Percentiles rank a stretch among this genome's conserved stretches.
Evolutionary conservation across 2,329 filamentous ascomycete species (phyloP).

Genomic region (Grosmannia huntii): DNA sequence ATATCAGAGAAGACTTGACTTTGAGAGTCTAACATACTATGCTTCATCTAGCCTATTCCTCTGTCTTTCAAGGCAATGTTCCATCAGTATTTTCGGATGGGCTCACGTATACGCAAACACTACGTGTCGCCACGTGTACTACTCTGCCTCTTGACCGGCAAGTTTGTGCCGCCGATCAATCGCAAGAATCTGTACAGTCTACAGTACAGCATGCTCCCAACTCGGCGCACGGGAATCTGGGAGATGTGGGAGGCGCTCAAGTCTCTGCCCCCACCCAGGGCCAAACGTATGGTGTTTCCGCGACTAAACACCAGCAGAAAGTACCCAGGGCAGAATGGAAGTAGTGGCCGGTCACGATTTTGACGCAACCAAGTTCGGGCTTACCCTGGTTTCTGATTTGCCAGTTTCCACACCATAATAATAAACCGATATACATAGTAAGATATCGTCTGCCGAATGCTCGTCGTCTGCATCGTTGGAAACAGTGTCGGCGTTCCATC

Average conservation of each 20-base stretch:
- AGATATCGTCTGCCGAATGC: background rate
- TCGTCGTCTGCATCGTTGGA: background rate
- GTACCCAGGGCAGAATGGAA: background rate
- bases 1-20: background rate
- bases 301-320: conserved; percentile 10
- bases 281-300: conserved; percentile 25
- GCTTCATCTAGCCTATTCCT: conserved; percentile 58
- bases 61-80: conserved; percentile 91
- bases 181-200: conserved; percentile 89
- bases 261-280: conserved; percentile 30
- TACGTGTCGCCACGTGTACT: conserved; percentile 85
- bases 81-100: conserved; percentile 92
- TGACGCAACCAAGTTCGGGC: background rate
- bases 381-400: background rate
- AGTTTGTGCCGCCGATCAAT: conserved; percentile 90
- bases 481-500: background rate
- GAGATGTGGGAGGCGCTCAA: conserved; percentile 76
- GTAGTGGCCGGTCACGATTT: background rate
- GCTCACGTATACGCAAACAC: conserved; percentile 82
- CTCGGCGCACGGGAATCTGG: conserved; percentile 61
- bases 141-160: conserved; percentile 75
- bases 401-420: background rate
- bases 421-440: background rate
- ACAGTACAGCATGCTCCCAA: conserved; percentile 95
- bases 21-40: background rate